Evolutionary conservation across 2,329 filamentous ascomycete genomes (phyloP), one percentile per base, ranked within the genome.

Genomic region (Monosporascus sp.): DNA sequence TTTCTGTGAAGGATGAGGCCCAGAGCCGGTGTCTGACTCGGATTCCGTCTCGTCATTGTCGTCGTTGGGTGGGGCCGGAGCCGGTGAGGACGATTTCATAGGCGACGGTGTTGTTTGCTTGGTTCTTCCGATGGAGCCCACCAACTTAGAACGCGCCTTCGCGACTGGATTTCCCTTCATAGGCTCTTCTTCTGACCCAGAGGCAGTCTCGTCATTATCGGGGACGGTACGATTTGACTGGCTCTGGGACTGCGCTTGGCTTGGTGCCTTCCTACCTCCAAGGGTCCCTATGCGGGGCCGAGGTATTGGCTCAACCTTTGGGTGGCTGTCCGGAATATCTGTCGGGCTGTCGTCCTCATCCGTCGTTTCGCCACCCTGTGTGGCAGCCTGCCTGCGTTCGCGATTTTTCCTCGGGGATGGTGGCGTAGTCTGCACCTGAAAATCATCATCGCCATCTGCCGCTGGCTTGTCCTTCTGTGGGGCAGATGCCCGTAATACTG

Each of bases 351-450:
- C 60, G 5, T 65, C 59, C 31, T 59, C 60, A 6, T 62, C 60
- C 7, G 58, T 57, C 7, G 38, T 47, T 51, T 57, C 49, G 52
- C 49, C 48, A 41, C 52, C 47, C 38, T 47, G 17, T 41, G 57
- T 43, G 48, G 53, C 39, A 24, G 15, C 20, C 17, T 45, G 43
- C 17, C 8, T 8, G 47, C 52, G 37, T 52, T 49, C 47, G 54
- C 57, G 25, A 63, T 69, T 44, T 59, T 55, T 31, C 61, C 59
- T 14, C 56, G 58, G 41, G 72, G 63, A 43, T 67, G 68, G 71
- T 3, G 77, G 77, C 1, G 77, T 78, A 20, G 70, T 66, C 54
- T 80, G 79, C 7, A 80, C 68, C 56, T 81, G 74, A 47, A 81
- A 81, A 52, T 79, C 78, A n/a, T 75, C 75, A 11, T 76, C 72